Percentiles rank a stretch among this genome's conserved stretches.
These are phyloP conservation scores for Colletotrichum gigasporum DNA, from an alignment of 2,329 filamentous ascomycete species.

Conservation along the genomic window DNA sequence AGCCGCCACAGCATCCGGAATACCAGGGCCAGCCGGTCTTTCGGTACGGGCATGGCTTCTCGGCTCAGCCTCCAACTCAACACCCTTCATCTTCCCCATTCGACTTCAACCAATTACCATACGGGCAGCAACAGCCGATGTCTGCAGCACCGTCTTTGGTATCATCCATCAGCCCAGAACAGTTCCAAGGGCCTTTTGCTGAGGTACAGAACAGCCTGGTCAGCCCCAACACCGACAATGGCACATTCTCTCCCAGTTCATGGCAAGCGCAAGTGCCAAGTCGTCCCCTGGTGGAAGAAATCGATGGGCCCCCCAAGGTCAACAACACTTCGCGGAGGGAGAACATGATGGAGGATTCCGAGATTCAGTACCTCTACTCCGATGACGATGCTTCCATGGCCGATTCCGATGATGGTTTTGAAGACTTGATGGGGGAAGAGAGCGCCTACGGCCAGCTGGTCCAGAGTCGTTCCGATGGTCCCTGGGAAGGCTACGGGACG, in stretches of 20 bases:
- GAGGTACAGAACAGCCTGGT: conserved; percentile 3
- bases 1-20: conserved; percentile 51
- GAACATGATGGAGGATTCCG: neutral
- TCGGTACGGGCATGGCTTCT: conserved; percentile 43
- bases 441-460: conserved; percentile 49
- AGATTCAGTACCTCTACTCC: conserved; percentile 56
- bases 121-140: conserved; percentile 23
- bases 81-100: conserved; percentile 18
- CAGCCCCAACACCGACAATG: conserved; percentile 17
- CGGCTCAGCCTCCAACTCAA: conserved; percentile 31
- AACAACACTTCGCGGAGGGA: neutral
- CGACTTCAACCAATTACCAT: conserved; percentile 37
- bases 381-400: conserved; percentile 71
- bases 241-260: neutral
- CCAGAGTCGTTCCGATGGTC: conserved; percentile 45
- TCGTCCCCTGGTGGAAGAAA: conserved; percentile 2
- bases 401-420: conserved; percentile 67
- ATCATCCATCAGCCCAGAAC: conserved; percentile 28
- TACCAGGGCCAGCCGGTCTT: conserved; percentile 42
- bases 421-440: conserved; percentile 48
- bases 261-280: neutral
- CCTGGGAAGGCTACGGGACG: conserved; percentile 53
- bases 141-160: conserved; percentile 27
- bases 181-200: conserved; percentile 26
- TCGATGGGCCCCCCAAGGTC: neutral